Evolutionary conservation across 192 early-diverging fungal species (phyloP), one percentile per base, ranked within the genome.

Genomic region (Gaertneriomyces semiglobifer): DNA sequence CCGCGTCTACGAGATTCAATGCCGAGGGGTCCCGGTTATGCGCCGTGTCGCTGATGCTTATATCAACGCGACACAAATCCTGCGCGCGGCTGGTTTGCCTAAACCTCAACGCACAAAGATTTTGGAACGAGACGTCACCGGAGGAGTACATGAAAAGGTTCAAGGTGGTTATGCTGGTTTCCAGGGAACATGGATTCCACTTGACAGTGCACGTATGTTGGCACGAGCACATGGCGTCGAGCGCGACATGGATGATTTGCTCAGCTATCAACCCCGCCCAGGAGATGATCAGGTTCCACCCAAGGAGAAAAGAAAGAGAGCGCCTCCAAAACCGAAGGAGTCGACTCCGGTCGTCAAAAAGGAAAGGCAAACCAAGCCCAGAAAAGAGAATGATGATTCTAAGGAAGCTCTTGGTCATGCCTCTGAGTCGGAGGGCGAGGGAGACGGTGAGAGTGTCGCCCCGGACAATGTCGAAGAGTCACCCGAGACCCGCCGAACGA

Each of bases 51-150:
- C 82, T 53, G 96, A 99, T 72, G 87, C 84, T 6, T 99, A 88
- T 71, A 80, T 99, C 51, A 99, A 99, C 75, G 96, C 96, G 8
- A 99, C 96, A 0, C 96, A 99, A 72, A 90, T 99, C 47, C 86
- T 99, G 20, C 93, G 95, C 72, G 94, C 96, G 0, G 95, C 95
- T 8, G 90, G 91, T 4, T 85, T 99, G 48, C 92, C 93, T 63
- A 99, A 99, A 79, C 87, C 91, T n/a, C 86, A 88, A 62, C 83
- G 95, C 58, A 96, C 94, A 40, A 89, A 94, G 66, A 93, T 98
- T 63, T 81, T 99, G 44, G 95, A 96, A 74, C 77, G 89, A 60
- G 94, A 99, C 74, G 88, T 99, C 8, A 84, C 88, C 44, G 88
- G 83, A 2, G 94, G 93, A 33, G 80, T 86, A 48, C 95, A 97